Evolutionary conservation across 2,329 filamentous ascomycete species (phyloP), one percentile per base, ranked within the genome.

Genomic region (Botrytis elliptica): DNA sequence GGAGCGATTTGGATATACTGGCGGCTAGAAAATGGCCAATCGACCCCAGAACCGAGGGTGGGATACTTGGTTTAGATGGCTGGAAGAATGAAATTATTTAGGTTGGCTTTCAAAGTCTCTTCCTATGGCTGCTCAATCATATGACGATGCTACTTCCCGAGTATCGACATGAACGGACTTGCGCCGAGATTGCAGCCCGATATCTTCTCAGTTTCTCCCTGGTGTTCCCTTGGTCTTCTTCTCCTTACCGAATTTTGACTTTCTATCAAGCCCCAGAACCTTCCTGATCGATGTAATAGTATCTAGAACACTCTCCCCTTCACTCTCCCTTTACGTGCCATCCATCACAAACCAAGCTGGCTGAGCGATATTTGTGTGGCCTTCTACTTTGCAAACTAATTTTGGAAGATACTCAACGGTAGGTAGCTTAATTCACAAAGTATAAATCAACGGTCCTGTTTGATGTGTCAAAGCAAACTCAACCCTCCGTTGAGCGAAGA

Each of bases 21-120:
- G 87, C 91, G 3, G 80, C 92, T 64, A 86, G 87, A 65, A 92
- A 90, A 81, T 97, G 94, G 94, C 85, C 90, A 3, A 87, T 97
- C 81, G 93, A 95, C 81, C 83, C 88, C 1, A 78, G 79, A 42
- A 85, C 84, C 33, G 85, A 86, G 10, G 88, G 90, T 77, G 93
- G 93, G 1, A 89, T 96, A 57, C 78, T 94, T 68, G 92, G 90
- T 9, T 85, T 86, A 25, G 79, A 77, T 63, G 87, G 86, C 36
- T 91, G 89, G 88, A 80, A 62, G 33, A 77, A 60, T 12, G 18
- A 57, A 57, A 8, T 12, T 20, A 42, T 3, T 44, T 69, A 57
- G 38, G 14, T 42, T 20, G 10, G 25, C 36, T 18, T 10, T 20
- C 0, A 20, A 57, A 69, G 6, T 16, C 22, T n/a, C 14, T 4